Percentiles rank a stretch among this genome's conserved stretches.
These are phyloP conservation scores for Datura wrightii DNA, from an alignment of 257 asterid species.

Conservation along the genomic window DNA sequence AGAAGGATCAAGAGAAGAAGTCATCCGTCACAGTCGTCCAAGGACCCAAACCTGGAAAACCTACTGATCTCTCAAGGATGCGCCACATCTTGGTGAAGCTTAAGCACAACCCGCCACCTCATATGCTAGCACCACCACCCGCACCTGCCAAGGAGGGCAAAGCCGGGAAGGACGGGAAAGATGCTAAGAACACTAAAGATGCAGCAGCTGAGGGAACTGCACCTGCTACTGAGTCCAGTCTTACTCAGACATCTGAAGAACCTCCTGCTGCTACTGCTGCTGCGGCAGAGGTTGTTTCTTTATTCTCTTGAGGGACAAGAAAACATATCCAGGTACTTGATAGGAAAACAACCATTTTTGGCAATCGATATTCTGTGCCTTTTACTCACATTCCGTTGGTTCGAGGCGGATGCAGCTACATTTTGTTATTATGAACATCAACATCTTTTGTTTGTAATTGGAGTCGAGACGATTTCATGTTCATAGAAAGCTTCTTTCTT, in stretches of 20 bases:
- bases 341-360: not conserved
- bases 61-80: conserved; percentile 36
- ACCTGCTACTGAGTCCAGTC: conserved; percentile 52
- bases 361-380: not conserved
- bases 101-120: conserved; percentile 34
- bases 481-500: not conserved
- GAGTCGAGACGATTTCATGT: not conserved
- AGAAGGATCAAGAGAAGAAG: conserved; percentile 67
- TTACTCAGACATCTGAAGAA: conserved; percentile 44
- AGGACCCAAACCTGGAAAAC: conserved; percentile 92
- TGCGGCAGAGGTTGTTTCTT: not conserved
- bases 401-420: not conserved
- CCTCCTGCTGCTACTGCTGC: conserved; percentile 43
- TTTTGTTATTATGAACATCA: not conserved
- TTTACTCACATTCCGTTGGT: not conserved
- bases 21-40: conserved; percentile 64
- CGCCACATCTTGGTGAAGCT: conserved; percentile 30
- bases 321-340: not conserved
- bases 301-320: not conserved
- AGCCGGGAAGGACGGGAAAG: conserved; percentile 44
- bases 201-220: conserved; percentile 38
- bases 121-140: conserved; percentile 8
- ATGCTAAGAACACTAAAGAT: conserved; percentile 54
- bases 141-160: not conserved
- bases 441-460: conserved; percentile 19